These are phyloP conservation scores for Quercus aquifolioides DNA, from an alignment of 306 rosid genomes.

Conservation along the genomic window DNA sequence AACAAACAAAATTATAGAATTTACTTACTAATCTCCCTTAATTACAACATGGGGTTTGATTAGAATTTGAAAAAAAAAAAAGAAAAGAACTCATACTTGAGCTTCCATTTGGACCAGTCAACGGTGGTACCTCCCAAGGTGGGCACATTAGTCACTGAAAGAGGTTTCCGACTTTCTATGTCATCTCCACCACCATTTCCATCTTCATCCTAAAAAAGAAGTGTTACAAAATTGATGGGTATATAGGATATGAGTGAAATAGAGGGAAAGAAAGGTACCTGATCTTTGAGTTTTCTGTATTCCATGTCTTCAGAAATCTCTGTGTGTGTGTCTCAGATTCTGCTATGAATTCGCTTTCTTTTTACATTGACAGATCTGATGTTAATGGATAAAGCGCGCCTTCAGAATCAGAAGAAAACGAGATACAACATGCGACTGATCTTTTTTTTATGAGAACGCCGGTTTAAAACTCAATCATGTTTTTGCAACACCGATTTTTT, in stretches of 20 bases:
- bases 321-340: no score
- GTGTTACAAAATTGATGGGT: neutral
- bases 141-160: neutral
- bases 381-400: no score
- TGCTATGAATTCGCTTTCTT: no score
- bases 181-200: conserved; percentile 20
- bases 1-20: neutral
- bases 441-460: no score
- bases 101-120: conserved; percentile 51
- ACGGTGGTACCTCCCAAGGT: conserved; percentile 32
- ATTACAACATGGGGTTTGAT: neutral
- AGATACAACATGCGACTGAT: no score
- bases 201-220: conserved; percentile 12
- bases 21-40: no score
- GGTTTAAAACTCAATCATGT: no score
- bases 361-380: no score
- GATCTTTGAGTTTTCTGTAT: conserved; percentile 75
- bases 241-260: neutral
- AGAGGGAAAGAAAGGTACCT: conserved; percentile 32
- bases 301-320: conserved; percentile 41
- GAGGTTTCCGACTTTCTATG: conserved; percentile 22
- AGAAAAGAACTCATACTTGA: conserved; percentile 36
- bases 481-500: no score
- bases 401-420: no score
- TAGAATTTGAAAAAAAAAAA: neutral